These are phyloP conservation scores for Colletotrichum sp. DNA, from an alignment of 2,329 filamentous ascomycete genomes.

Conservation along the genomic window DNA sequence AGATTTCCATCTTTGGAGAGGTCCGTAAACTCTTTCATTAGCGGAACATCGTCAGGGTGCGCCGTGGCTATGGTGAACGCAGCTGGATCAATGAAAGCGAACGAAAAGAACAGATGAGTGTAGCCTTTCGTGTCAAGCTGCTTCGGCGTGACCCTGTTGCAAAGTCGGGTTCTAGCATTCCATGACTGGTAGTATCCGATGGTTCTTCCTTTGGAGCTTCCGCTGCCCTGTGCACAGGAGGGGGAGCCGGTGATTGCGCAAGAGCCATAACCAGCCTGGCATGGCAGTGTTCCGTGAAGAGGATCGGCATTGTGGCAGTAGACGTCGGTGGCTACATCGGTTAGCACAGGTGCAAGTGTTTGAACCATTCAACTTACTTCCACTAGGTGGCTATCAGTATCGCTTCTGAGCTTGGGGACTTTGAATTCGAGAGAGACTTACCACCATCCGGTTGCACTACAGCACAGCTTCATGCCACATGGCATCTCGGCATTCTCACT, in stretches of 20 bases:
- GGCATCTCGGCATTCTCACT: neutral
- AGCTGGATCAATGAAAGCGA: neutral
- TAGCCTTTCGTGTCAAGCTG: neutral
- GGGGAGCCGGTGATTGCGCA: neutral
- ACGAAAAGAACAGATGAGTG: neutral
- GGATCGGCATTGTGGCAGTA: neutral
- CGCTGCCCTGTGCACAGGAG: neutral
- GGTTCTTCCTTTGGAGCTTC: neutral
- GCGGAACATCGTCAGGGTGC: neutral
- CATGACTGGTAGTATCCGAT: neutral
- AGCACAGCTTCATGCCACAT: neutral
- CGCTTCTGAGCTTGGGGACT: neutral
- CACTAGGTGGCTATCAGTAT: neutral
- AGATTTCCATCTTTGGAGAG: neutral
- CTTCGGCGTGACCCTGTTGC: neutral
- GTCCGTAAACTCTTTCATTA: constrained; percentile 33
- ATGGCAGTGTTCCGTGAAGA: neutral
- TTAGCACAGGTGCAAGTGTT: neutral
- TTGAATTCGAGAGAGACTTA: neutral
- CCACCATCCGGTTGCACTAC: neutral
- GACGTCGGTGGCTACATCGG: neutral
- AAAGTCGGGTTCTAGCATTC: neutral
- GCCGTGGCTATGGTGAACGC: neutral
- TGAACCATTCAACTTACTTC: neutral
- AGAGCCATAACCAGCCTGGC: neutral